phyloP scores from a whole-genome alignment of 345 rosid species.

The Citropsis articulata region DNA sequence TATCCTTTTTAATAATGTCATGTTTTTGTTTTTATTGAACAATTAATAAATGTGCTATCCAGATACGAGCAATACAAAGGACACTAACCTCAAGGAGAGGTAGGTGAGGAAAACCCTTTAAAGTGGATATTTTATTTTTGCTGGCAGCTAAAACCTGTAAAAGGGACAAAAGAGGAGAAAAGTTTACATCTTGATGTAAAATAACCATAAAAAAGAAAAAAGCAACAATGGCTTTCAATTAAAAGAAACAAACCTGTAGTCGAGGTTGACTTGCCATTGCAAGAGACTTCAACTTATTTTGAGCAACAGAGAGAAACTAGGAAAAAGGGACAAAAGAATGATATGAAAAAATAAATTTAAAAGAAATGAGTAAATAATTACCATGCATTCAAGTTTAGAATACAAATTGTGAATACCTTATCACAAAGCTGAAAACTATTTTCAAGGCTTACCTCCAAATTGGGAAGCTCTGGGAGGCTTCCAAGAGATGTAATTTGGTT shows the following conservation, averaged over 20 bases:
- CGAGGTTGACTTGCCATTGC: constrained; percentile 99
- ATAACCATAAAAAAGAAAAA: constrained; percentile 6
- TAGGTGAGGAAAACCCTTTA: constrained; percentile 85
- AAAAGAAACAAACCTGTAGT: constrained; percentile 65
- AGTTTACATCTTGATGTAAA: constrained; percentile 2
- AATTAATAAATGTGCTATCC: background rate
- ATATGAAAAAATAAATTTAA: background rate
- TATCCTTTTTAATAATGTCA: background rate
- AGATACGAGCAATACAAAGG: background rate
- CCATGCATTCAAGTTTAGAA: background rate
- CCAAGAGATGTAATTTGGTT: constrained; percentile 91
- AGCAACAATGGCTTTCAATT: background rate
- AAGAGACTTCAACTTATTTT: constrained; percentile 89
- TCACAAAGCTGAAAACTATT: constrained; percentile 8
- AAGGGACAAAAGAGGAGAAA: constrained; percentile 1
- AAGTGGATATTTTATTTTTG: constrained; percentile 87
- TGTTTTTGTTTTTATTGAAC: background rate
- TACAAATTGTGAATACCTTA: background rate
- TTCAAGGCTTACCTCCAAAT: constrained; percentile 71
- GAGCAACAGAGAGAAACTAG: constrained; percentile 97
- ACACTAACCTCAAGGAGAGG: constrained; percentile 85
- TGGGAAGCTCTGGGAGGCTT: constrained; percentile 95
- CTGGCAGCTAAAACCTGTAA: constrained; percentile 94
- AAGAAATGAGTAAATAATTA: constrained; percentile 2
- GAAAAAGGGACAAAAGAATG: constrained; percentile 10